These are phyloP conservation scores for Coleophoma eucalyptorum DNA, from an alignment of 2,329 filamentous ascomycete genomes.

Conservation along the genomic window DNA sequence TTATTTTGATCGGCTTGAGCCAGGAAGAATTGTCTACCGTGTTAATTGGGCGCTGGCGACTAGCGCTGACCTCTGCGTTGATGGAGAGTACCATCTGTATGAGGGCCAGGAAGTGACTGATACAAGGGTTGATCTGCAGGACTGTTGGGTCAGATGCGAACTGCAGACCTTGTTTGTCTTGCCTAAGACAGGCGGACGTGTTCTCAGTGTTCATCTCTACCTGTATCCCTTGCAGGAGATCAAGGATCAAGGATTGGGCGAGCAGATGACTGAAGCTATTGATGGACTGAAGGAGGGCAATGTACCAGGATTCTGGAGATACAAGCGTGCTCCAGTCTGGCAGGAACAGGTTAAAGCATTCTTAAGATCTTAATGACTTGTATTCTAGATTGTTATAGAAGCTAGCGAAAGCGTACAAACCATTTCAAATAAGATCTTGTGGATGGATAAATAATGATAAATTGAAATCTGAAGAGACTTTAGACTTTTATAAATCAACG, in stretches of 20 bases:
- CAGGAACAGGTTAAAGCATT: slow-evolving; percentile 6
- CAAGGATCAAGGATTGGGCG: slow-evolving; percentile 47
- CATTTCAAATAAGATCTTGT: too few species aligned
- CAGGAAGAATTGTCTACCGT: slow-evolving; percentile 48
- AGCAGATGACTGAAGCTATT: slow-evolving; percentile 48
- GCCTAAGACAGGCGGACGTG: slow-evolving; percentile 43
- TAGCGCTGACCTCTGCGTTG: slow-evolving; percentile 1
- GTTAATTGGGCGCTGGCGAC: slow-evolving; percentile 33
- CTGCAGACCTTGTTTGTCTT: slow-evolving; percentile 56
- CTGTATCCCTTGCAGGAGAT: slow-evolving; percentile 47
- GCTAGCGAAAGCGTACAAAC: too few species aligned
- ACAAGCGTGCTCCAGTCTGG: slow-evolving; percentile 38
- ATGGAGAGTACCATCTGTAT: slow-evolving; percentile 5
- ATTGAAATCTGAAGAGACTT: too few species aligned
- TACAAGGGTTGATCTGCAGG: slow-evolving; percentile 1
- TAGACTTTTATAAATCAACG: too few species aligned
- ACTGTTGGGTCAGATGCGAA: slow-evolving; percentile 48
- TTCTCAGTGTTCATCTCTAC: slow-evolving; percentile 60
- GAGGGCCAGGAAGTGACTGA: slow-evolving; percentile 3
- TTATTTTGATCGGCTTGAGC: slow-evolving; percentile 48
- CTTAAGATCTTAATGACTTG: not conserved
- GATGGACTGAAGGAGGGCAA: slow-evolving; percentile 51
- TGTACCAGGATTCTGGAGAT: slow-evolving; percentile 50
- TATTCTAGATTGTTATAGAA: too few species aligned
- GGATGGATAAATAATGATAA: too few species aligned